phyloP scores from a whole-genome alignment of 2,329 filamentous ascomycete genomes.

The Lasiodiplodia sp. region DNA sequence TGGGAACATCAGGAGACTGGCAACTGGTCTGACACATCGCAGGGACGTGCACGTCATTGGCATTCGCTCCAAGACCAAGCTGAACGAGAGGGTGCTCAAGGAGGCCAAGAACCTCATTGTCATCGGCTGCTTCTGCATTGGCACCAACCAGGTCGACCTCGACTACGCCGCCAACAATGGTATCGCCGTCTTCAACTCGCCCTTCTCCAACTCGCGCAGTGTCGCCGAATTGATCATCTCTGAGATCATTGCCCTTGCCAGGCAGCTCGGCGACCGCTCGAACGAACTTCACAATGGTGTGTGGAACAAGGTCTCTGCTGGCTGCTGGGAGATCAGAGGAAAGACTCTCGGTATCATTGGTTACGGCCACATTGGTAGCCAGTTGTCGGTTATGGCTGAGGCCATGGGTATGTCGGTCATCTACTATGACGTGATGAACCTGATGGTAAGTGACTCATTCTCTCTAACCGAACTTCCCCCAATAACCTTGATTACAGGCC shows the following conservation, averaged over 20 bases:
- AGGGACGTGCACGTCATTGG: conserved; percentile 97
- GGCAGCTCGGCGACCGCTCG: conserved; percentile 91
- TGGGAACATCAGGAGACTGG: conserved; percentile 25
- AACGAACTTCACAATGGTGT: conserved; percentile 92
- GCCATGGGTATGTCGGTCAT: conserved; percentile 98
- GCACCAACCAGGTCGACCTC: conserved; percentile 93
- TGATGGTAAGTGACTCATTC: conserved; percentile 66
- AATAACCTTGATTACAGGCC: conserved; percentile 49
- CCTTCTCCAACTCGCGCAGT: conserved; percentile 96
- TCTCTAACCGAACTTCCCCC: neutral
- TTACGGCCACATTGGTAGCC: conserved; percentile 96
- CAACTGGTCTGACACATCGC: conserved; percentile 23
- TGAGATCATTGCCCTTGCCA: conserved; percentile 89
- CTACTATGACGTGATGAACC: conserved; percentile 92
- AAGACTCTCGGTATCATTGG: conserved; percentile 97
- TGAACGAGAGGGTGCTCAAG: conserved; percentile 82
- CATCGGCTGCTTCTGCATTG: conserved; percentile 98
- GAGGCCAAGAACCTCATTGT: conserved; percentile 95
- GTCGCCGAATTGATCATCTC: conserved; percentile 95
- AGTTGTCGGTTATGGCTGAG: conserved; percentile 93
- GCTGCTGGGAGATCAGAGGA: conserved; percentile 97
- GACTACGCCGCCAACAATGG: conserved; percentile 82
- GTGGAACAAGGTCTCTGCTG: conserved; percentile 97
- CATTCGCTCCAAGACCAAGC: conserved; percentile 96
- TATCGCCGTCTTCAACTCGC: conserved; percentile 98